Conservation (phyloP, 371 early-diverging fungal genomes). For the Encephalitozoon cuniculi region DNA sequence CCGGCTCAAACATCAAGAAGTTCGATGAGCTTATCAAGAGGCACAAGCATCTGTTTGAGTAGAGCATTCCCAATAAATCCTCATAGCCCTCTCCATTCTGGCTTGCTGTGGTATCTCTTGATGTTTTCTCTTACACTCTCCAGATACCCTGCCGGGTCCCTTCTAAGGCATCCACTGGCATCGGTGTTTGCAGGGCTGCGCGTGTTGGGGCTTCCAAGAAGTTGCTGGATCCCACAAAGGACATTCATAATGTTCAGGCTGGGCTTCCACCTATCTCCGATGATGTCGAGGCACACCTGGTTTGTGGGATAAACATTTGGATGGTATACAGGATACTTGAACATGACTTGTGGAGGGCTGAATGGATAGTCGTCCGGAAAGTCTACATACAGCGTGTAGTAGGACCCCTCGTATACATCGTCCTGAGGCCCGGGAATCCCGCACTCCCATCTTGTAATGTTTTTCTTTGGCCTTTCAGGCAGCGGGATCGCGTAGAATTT, state of each 20-base stretch:
- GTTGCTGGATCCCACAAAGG: constrained; percentile 51
- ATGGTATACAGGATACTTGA: constrained; percentile 54
- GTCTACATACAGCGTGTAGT: constrained; percentile 29
- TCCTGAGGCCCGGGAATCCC: constrained; percentile 40
- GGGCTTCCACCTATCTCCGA: constrained; percentile 57
- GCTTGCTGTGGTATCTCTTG: constrained; percentile 17
- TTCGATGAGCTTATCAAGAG: background rate
- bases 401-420: constrained; percentile 24
- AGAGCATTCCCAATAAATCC: background rate
- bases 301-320: constrained; percentile 59
- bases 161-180: constrained; percentile 49
- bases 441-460: constrained; percentile 32
- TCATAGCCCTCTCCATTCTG: constrained; percentile 16
- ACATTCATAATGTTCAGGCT: constrained; percentile 53
- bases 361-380: constrained; percentile 57
- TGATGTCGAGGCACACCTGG: constrained; percentile 58
- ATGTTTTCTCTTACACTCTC: constrained; percentile 41
- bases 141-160: constrained; percentile 25
- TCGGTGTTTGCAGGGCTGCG: constrained; percentile 57
- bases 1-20: background rate
- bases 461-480: background rate
- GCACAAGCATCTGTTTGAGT: background rate
- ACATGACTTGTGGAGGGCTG: constrained; percentile 51
- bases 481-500: constrained; percentile 30
- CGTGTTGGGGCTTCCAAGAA: constrained; percentile 59